A percentile compares a stretch with the other conserved stretches of the same genome.
Conservation (phyloP, 2,329 filamentous ascomycete genomes). For the Ascochyta rabiei region DNA sequence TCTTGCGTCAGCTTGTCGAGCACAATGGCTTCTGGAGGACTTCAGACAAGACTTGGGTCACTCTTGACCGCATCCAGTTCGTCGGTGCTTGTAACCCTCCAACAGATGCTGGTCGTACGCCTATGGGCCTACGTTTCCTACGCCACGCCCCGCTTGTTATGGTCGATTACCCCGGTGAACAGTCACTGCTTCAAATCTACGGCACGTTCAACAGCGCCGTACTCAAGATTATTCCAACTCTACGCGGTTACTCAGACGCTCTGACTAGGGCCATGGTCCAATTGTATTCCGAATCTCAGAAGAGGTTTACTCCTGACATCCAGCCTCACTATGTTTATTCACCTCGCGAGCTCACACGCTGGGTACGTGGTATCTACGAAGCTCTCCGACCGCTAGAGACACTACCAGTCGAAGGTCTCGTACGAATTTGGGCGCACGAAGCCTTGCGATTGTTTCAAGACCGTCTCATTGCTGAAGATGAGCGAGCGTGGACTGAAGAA, state of each 20-base stretch:
- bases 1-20: conserved; percentile 95
- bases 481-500: conserved; percentile 93
- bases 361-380: conserved; percentile 97
- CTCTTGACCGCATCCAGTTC: conserved; percentile 96
- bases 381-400: conserved; percentile 91
- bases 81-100: conserved; percentile 98
- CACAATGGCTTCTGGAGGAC: conserved; percentile 99
- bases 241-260: conserved; percentile 93
- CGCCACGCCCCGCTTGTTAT: conserved; percentile 98
- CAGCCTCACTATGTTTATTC: conserved; percentile 99
- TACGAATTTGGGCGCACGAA: conserved; percentile 98
- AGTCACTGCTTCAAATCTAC: conserved; percentile 95
- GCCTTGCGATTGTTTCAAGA: conserved; percentile 96
- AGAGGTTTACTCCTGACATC: conserved; percentile 92
- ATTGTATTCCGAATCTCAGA: conserved; percentile 93
- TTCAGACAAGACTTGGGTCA: conserved; percentile 96
- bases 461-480: conserved; percentile 90
- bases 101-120: conserved; percentile 94
- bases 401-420: conserved; percentile 85
- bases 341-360: conserved; percentile 95
- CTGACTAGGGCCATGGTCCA: conserved; percentile 98
- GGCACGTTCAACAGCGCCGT: conserved; percentile 97
- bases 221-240: conserved; percentile 91
- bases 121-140: conserved; percentile 90
- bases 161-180: conserved; percentile 98